Evolutionary conservation across 352 stramenopile species (phyloP).

Genomic region (Phytopythium litorale): DNA sequence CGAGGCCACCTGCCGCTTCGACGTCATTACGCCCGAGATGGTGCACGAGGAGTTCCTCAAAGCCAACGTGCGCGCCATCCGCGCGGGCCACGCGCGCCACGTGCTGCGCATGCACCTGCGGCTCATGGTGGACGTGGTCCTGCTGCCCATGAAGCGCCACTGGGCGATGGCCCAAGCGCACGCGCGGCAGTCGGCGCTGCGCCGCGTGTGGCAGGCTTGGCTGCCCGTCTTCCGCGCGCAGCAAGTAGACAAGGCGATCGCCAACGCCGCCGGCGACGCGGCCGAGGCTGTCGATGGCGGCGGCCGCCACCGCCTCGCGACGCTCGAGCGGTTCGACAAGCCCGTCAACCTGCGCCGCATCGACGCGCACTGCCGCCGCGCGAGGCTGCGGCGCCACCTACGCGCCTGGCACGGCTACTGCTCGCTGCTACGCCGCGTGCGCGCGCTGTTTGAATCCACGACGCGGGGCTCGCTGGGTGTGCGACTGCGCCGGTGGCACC

Average conservation of each 20-base stretch:
- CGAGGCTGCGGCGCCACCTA: slow-evolving; percentile 49
- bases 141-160: slow-evolving; percentile 42
- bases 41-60: slow-evolving; percentile 77
- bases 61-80: slow-evolving; percentile 64
- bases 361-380: slow-evolving; percentile 54
- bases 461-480: slow-evolving; percentile 36
- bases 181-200: slow-evolving; percentile 27
- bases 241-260: slow-evolving; percentile 52
- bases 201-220: slow-evolving; percentile 33
- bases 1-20: slow-evolving; percentile 56
- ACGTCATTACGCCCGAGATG: slow-evolving; percentile 73
- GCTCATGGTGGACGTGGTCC: slow-evolving; percentile 36
- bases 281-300: neutral
- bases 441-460: slow-evolving; percentile 58
- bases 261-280: neutral
- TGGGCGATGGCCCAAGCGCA: slow-evolving; percentile 25
- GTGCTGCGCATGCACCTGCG: slow-evolving; percentile 50
- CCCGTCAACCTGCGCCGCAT: slow-evolving; percentile 70
- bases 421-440: slow-evolving; percentile 50
- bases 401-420: slow-evolving; percentile 45
- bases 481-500: slow-evolving; percentile 42
- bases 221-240: slow-evolving; percentile 37
- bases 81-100: slow-evolving; percentile 21
- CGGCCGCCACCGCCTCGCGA: slow-evolving; percentile 21
- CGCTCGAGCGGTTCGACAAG: slow-evolving; percentile 64